phyloP scores from a whole-genome alignment of 75 land plant genomes.

The Pinus tabuliformis region DNA sequence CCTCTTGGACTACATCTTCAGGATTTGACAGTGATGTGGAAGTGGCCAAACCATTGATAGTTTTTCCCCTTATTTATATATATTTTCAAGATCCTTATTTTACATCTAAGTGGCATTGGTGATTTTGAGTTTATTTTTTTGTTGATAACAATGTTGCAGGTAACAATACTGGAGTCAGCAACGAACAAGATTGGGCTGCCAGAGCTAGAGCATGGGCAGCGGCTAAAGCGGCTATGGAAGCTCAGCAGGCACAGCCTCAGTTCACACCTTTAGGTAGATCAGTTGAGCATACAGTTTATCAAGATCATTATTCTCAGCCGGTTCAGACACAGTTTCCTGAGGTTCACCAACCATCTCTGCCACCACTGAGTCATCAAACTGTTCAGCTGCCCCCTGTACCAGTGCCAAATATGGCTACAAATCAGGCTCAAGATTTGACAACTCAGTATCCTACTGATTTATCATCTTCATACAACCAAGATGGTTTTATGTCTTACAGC shows the following conservation, averaged over 20 bases:
- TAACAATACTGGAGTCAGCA: slow-evolving; percentile 15
- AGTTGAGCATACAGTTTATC: slow-evolving; percentile 27
- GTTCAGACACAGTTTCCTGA: slow-evolving; percentile 24
- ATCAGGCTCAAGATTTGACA: slow-evolving; percentile 17
- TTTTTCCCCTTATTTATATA: too few relatives aligned
- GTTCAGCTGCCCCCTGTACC: slow-evolving; percentile 1
- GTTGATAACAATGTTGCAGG: slow-evolving; percentile 15
- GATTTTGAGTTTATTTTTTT: too few relatives aligned
- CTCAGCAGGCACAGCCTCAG: slow-evolving; percentile 35
- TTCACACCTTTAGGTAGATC: slow-evolving; percentile 21
- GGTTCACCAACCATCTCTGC: slow-evolving; percentile 17
- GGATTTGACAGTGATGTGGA: too few relatives aligned
- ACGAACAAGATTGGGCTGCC: slow-evolving; percentile 71
- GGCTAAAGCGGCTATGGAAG: slow-evolving; percentile 50
- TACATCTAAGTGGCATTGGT: too few relatives aligned
- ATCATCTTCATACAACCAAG: slow-evolving; percentile 24
- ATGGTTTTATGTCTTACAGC: slow-evolving; percentile 16
- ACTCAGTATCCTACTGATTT: slow-evolving; percentile 14
- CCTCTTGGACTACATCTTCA: too few relatives aligned
- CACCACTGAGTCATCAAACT: slow-evolving; percentile 21
- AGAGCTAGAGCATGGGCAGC: slow-evolving; percentile 75
- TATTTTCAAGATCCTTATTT: too few relatives aligned
- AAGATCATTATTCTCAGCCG: slow-evolving; percentile 31
- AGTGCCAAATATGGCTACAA: slow-evolving; percentile 1
- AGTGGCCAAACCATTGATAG: too few relatives aligned